Base-by-base conservation (phyloP, 2,329 filamentous ascomycete genomes). In the Diaporthe vaccinii region DNA sequence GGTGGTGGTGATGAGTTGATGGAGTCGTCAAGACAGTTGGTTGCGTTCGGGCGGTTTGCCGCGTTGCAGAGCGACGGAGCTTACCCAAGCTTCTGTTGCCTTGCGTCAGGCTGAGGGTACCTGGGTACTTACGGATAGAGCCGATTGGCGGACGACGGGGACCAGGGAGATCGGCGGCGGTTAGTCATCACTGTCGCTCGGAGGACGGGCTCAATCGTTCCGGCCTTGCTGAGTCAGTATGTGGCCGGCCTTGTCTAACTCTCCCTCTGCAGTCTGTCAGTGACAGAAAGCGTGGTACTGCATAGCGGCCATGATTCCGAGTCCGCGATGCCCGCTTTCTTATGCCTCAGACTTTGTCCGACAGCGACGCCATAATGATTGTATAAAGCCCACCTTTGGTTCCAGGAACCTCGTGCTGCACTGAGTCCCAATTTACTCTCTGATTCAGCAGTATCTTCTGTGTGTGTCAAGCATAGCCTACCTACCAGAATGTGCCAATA, bases 51-150 rank as follows among this genome's bases (percentile, higher is more conserved):
- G 51, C 58, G 44, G 53, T 67, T 73, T 58, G 67, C 62, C 61
- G 62, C 72, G 70, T 68, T 72, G 69, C 59, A 61, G 67, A 51
- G 70, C 61, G 61, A 39, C 72, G 25, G 79, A 83, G 82, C 82
- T 83, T 83, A 83, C 82, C 79, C 82, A 83, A 83, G 81, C 82
- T 83, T 77, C 80, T 81, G 82, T 78, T 83, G 82, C 82, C 82
- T 83, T 83, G 81, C 76, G 73, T 51, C 61, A 74, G 72, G 72
- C 61, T 70, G 41, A 44, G 31, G 28, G 55, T 58, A 41, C 36
- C 61, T 72, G 70, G 61, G 53, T 53, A 69, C 67, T 31, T 65
- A 20, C 58, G 58, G 58, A 62, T 62, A 53, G 31, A 17, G 28
- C 59, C 10, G 39, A 14, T 20, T 8, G 51, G 41, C 41, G 31